Percentiles rank a stretch among this genome's conserved stretches.
Evolutionary conservation across 2,329 filamentous ascomycete genomes (phyloP).

Genomic region (Fusarium chaquense): DNA sequence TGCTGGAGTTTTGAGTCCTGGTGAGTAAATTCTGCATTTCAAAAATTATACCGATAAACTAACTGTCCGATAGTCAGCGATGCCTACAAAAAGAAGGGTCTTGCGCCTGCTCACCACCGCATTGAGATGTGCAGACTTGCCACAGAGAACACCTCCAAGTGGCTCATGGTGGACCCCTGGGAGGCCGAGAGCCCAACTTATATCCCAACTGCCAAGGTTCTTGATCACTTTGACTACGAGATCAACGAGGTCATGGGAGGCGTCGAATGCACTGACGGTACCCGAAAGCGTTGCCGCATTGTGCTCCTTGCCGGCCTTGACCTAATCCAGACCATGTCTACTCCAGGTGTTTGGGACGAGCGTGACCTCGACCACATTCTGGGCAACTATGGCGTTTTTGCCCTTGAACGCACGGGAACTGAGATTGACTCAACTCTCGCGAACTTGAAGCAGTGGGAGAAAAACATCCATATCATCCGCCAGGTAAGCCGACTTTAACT

Average conservation of each 20-base stretch:
- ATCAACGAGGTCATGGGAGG: slow-evolving; percentile 85
- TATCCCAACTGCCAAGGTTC: slow-evolving; percentile 86
- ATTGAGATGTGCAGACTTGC: slow-evolving; percentile 85
- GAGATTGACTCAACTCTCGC: slow-evolving; percentile 89
- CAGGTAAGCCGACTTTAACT: slow-evolving; percentile 44
- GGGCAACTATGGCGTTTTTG: slow-evolving; percentile 83
- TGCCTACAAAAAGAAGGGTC: slow-evolving; percentile 55
- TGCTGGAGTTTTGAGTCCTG: slow-evolving; percentile 70
- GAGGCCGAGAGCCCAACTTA: slow-evolving; percentile 86
- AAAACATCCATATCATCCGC: slow-evolving; percentile 88
- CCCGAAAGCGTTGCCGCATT: slow-evolving; percentile 76
- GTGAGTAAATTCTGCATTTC: slow-evolving; percentile 32
- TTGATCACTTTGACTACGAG: slow-evolving; percentile 92
- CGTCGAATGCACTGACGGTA: slow-evolving; percentile 75
- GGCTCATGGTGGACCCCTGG: slow-evolving; percentile 88
- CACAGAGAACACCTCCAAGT: slow-evolving; percentile 77
- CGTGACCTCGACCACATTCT: slow-evolving; percentile 90
- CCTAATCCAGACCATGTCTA: slow-evolving; percentile 79
- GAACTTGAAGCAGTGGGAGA: slow-evolving; percentile 83
- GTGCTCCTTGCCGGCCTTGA: slow-evolving; percentile 85
- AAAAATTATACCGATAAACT: neutral
- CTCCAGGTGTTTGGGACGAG: slow-evolving; percentile 82
- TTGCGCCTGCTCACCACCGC: slow-evolving; percentile 55
- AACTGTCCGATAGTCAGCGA: slow-evolving; percentile 47
- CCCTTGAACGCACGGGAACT: slow-evolving; percentile 88